These are phyloP conservation scores for Rosa persica DNA, from an alignment of 306 rosid species.

Conservation along the genomic window DNA sequence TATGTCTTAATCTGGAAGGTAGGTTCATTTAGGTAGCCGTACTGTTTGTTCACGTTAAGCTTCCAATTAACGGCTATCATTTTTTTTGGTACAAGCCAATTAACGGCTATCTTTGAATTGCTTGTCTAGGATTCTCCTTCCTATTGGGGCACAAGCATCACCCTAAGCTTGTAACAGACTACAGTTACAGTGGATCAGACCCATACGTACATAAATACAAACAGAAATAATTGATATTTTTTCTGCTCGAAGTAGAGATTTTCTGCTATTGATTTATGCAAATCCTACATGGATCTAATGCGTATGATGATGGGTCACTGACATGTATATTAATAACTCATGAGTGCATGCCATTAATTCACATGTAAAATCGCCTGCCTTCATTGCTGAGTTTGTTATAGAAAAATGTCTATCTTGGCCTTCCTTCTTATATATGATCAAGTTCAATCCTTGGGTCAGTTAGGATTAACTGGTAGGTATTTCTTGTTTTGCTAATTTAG, in stretches of 20 bases:
- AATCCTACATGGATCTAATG: background rate
- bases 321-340: no score
- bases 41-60: background rate
- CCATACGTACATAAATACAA: background rate
- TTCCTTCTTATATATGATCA: background rate
- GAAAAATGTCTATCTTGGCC: no score
- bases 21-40: background rate
- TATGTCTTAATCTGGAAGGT: background rate
- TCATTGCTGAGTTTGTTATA: no score
- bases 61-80: background rate
- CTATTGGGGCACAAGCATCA: background rate
- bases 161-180: background rate
- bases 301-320: no score
- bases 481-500: background rate
- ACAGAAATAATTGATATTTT: no score
- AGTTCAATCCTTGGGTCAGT: background rate
- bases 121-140: background rate
- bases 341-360: no score
- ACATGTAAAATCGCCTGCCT: no score
- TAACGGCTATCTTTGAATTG: background rate
- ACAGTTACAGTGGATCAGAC: background rate
- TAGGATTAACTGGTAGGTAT: background rate
- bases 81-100: no score
- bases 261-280: background rate
- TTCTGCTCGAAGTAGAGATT: background rate